These are phyloP conservation scores for Fraxinus albicans DNA, from an alignment of 305 asterid species.

Conservation along the genomic window DNA sequence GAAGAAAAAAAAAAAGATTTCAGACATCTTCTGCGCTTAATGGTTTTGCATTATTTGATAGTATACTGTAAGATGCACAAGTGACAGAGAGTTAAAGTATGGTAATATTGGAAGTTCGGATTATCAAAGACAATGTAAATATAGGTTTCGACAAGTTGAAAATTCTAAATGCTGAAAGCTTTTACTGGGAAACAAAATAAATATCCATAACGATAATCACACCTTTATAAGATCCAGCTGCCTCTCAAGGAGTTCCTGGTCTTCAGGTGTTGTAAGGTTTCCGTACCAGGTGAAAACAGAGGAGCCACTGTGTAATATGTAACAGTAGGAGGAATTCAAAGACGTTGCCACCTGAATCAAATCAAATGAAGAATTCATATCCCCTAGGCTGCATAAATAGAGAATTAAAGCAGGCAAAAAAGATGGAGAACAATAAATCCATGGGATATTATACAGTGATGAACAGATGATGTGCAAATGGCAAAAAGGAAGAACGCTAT, in stretches of 20 bases:
- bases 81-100: neutral
- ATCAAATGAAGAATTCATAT: conserved; percentile 5
- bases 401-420: neutral
- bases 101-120: neutral
- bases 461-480: neutral
- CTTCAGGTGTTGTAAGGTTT: conserved; percentile 61
- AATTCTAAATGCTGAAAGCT: conserved; percentile 9
- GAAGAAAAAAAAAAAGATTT: neutral
- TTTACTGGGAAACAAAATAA: conserved; percentile 8
- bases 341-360: conserved; percentile 71
- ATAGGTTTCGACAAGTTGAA: conserved; percentile 1
- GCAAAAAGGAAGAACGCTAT: neutral
- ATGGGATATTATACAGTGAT: neutral
- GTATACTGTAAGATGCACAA: neutral
- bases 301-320: conserved; percentile 60
- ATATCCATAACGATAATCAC: conserved; percentile 15
- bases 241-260: conserved; percentile 77
- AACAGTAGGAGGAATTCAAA: conserved; percentile 73
- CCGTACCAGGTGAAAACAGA: conserved; percentile 75
- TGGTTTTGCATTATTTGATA: neutral
- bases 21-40: neutral
- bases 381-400: conserved; percentile 5
- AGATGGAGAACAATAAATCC: neutral
- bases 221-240: conserved; percentile 78
- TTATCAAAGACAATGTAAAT: conserved; percentile 5